Conservation (phyloP, 345 rosid species). For the Lepidium sativum region DNA sequence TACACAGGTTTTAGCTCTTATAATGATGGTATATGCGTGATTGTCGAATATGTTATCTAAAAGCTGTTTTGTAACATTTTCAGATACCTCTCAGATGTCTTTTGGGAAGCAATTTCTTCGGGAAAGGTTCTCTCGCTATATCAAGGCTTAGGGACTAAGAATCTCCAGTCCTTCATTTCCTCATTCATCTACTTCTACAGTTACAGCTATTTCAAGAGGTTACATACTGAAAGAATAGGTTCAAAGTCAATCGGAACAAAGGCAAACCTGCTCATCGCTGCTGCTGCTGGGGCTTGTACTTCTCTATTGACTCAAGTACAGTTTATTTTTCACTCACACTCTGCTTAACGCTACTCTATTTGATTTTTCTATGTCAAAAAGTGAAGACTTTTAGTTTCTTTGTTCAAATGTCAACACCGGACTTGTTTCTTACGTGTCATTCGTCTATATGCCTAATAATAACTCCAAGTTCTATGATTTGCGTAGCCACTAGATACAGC, state of each 20-base stretch:
- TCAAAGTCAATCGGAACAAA: constrained; percentile 58
- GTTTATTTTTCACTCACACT: background rate
- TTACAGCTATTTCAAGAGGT: constrained; percentile 71
- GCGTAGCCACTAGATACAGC: constrained; percentile 89
- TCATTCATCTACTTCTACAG: constrained; percentile 90
- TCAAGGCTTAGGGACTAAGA: constrained; percentile 95
- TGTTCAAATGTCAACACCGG: background rate
- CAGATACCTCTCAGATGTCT: constrained; percentile 81
- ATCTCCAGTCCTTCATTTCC: constrained; percentile 76
- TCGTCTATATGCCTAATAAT: background rate
- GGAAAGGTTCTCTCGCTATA: constrained; percentile 63
- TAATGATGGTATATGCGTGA: background rate
- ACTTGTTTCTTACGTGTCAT: background rate
- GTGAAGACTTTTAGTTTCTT: background rate
- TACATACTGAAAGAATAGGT: constrained; percentile 61
- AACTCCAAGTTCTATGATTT: background rate
- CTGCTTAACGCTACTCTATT: background rate
- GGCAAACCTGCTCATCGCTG: constrained; percentile 77
- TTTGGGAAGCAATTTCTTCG: constrained; percentile 77
- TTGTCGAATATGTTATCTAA: background rate
- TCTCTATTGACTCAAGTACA: constrained; percentile 61
- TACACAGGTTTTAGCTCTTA: background rate
- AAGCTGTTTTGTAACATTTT: constrained; percentile 19
- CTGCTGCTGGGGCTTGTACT: constrained; percentile 88
- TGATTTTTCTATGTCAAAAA: background rate